Conservation (phyloP, 2,329 filamentous ascomycete genomes). For the Cryphonectria carpinicola region DNA sequence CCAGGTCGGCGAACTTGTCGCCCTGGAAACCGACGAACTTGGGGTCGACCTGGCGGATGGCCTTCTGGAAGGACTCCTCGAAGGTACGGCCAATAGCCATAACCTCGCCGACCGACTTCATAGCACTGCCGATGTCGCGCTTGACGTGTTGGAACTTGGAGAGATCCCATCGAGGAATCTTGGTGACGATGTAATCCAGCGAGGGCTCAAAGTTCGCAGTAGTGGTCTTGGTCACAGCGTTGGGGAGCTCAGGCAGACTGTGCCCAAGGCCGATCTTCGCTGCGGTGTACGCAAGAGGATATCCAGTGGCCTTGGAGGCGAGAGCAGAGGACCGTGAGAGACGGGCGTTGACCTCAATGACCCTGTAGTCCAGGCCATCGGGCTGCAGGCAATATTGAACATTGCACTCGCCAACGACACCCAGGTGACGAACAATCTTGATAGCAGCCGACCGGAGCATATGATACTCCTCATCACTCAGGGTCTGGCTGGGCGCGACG, state of each 20-base stretch:
- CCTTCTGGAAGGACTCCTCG: conserved; percentile 99
- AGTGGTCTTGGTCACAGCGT: conserved; percentile 97
- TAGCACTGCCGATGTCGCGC: conserved; percentile 93
- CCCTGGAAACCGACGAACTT: conserved; percentile 92
- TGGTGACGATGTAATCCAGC: conserved; percentile 96
- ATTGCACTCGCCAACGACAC: conserved; percentile 98
- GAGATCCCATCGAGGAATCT: conserved; percentile 98
- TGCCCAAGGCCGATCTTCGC: conserved; percentile 98
- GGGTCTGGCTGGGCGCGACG: conserved; percentile 93
- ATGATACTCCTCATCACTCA: conserved; percentile 98
- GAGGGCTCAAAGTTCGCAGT: conserved; percentile 99
- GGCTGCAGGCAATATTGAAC: conserved; percentile 98
- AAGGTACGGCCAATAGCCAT: conserved; percentile 99
- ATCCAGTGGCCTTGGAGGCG: conserved; percentile 95
- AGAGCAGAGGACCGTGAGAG: conserved; percentile 93
- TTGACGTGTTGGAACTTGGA: conserved; percentile 99
- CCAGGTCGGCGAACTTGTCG: conserved; percentile 90
- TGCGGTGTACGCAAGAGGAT: conserved; percentile 94
- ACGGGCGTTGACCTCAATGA: conserved; percentile 98
- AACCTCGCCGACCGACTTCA: conserved; percentile 99
- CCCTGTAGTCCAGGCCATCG: conserved; percentile 94
- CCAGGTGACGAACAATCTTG: conserved; percentile 95
- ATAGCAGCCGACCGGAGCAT: conserved; percentile 97
- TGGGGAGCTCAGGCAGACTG: conserved; percentile 92
- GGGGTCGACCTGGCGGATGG: conserved; percentile 95